Conservation (phyloP, 2,329 filamentous ascomycete genomes). For the Colletotrichum tabaci region DNA sequence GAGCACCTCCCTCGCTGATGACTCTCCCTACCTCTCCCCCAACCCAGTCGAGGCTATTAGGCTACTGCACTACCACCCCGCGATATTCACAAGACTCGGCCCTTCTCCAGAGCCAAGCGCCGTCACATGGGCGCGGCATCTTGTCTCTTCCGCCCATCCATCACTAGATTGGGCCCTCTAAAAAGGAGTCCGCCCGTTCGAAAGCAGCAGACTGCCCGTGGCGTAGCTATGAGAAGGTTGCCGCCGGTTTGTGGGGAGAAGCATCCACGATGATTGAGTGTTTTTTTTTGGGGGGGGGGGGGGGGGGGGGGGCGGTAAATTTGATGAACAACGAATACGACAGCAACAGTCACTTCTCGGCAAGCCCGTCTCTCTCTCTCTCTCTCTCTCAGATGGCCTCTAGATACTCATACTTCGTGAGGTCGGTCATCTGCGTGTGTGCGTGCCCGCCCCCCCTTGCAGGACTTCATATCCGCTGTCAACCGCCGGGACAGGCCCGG, state of each 20-base stretch:
- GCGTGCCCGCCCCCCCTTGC: slow-evolving; percentile 3
- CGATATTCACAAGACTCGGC: slow-evolving; percentile 25
- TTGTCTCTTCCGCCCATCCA: not conserved
- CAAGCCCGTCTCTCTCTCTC: too few species aligned
- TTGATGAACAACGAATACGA: too few species aligned
- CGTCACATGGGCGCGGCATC: slow-evolving; percentile 24
- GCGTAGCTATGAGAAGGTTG: too few species aligned
- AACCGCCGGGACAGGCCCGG: slow-evolving; percentile 28
- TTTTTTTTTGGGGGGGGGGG: too few species aligned
- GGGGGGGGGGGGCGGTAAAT: too few species aligned
- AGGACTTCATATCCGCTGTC: slow-evolving; percentile 37
- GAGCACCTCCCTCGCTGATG: not conserved
- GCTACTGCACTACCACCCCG: slow-evolving; percentile 37
- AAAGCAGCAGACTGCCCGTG: slow-evolving; percentile 1
- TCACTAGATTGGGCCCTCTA: not conserved
- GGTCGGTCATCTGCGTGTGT: slow-evolving; percentile 6
- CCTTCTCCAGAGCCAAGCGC: slow-evolving; percentile 38
- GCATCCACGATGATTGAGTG: too few species aligned
- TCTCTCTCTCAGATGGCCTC: not conserved
- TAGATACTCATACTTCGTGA: not conserved
- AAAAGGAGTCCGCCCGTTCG: not conserved
- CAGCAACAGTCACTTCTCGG: too few species aligned
- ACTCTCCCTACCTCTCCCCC: not conserved
- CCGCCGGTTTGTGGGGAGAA: too few species aligned
- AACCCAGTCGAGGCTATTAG: slow-evolving; percentile 23